Percentiles rank a stretch among this genome's conserved stretches.
Evolutionary conservation across 1,284 basidiomycete species (phyloP).

Genomic region (Fomes fomentarius): DNA sequence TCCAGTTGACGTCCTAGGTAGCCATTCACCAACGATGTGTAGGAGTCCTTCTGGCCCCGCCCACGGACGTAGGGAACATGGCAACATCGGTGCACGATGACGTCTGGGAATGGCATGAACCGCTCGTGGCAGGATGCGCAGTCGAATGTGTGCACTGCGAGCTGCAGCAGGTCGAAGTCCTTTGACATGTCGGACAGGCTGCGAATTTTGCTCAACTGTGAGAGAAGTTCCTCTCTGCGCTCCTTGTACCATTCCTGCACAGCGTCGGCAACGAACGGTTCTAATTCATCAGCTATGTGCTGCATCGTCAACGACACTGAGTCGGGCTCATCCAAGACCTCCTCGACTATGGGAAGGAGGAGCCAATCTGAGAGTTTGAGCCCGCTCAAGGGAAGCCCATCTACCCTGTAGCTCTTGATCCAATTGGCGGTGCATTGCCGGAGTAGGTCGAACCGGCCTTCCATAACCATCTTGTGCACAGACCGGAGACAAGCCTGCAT

Average conservation of each 20-base stretch:
- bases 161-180: neutral
- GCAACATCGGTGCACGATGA: slow-evolving; percentile 3
- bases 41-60: too few relatives aligned
- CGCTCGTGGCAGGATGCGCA: slow-evolving; percentile 1
- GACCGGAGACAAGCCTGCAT: too few relatives aligned
- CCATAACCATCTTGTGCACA: too few relatives aligned
- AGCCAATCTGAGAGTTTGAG: slow-evolving; percentile 4
- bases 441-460: too few relatives aligned
- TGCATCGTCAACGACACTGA: neutral
- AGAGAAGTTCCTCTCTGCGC: neutral
- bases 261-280: neutral
- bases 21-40: neutral
- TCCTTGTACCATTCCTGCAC: neutral
- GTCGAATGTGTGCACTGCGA: slow-evolving; percentile 8
- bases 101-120: slow-evolving; percentile 9
- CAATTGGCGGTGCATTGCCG: too few relatives aligned
- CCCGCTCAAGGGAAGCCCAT: neutral
- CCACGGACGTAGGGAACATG: too few relatives aligned
- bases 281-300: neutral
- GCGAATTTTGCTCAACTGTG: neutral
- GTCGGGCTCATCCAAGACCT: neutral
- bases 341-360: neutral
- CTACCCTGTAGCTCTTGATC: too few relatives aligned
- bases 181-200: neutral
- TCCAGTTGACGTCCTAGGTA: neutral